Evolutionary conservation across 768 basidiomycete genomes (phyloP), one percentile per base, ranked within the genome.

Genomic region (Tricholoma terreum): DNA sequence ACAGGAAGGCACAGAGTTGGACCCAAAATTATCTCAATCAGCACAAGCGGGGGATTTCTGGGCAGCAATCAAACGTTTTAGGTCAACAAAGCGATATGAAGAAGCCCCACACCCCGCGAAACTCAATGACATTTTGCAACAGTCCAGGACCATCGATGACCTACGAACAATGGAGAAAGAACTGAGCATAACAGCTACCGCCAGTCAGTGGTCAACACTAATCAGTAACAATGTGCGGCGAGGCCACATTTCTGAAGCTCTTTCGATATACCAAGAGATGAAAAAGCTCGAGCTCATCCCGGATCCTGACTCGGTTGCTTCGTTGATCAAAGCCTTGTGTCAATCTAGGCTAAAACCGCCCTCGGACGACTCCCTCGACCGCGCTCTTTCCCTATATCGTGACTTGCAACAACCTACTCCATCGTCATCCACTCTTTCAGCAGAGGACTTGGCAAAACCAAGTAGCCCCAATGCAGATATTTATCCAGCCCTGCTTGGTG

Each of bases 401-500:
- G 81, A 84, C 40, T 73, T 85, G 27, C 61, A 42, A 12, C 30
- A 27, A 14, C 2, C 15, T 33, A 15, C 38, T 54, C 19, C 67
- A 12, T 58, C 67, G 1, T 51, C 61, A 19, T 48, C 68, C 12
- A 14, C 50, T 19, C 46, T 68, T 40, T 67, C 49, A 12, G 56
- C 53, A n/a, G 62, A 67, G 24, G 56, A 48, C 14, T 67, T 63
- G 54, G 69, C 67, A 11, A 78, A 75, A 56, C 72, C 78, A 4
- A 50, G 52, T 4, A 80, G 80, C 0, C 82, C 82, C 1, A 80
- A 83, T 59, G 67, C 75, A 17, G 73, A 76, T 40, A 77, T 89
- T 42, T 90, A 84, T 63, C 77, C 82, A 10, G 74, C 71, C 12
- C 71, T 87, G 31, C 71, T 86, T 12, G 80, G 79, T 6, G 79